A percentile compares a stretch with the other conserved stretches of the same genome.
These are phyloP conservation scores for Glebionis coronaria DNA, from an alignment of 129 eudicot species.

Conservation along the genomic window DNA sequence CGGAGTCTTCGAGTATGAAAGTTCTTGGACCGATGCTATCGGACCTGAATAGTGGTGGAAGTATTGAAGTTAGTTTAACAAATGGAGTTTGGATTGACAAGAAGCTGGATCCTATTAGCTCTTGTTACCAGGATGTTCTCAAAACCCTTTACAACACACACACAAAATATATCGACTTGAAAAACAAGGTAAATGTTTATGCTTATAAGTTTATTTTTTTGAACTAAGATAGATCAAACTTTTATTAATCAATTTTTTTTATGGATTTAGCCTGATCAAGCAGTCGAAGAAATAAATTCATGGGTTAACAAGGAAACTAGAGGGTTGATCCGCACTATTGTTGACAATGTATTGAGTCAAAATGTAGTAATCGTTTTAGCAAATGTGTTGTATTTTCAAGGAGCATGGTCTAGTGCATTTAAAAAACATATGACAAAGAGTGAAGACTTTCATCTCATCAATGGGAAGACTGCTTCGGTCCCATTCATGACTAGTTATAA, in stretches of 20 bases:
- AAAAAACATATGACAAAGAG: too few relatives aligned
- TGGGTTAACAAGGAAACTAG: too few relatives aligned
- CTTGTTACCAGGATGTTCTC: not conserved
- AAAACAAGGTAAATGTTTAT: not conserved
- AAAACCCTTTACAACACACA: not conserved
- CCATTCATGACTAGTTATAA: not conserved
- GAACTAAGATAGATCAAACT: not conserved
- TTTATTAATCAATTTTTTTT: too few relatives aligned
- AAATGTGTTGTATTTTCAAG: not conserved
- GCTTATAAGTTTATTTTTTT: not conserved
- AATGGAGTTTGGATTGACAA: not conserved
- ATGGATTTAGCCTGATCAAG: too few relatives aligned
- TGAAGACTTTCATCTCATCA: slow-evolving; percentile 7
- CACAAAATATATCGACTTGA: not conserved
- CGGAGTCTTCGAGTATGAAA: not conserved
- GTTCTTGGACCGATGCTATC: too few relatives aligned
- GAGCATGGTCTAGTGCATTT: not conserved
- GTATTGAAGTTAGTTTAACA: not conserved
- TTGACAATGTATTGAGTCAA: not conserved
- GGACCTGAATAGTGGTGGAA: not conserved
- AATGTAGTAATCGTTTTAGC: not conserved
- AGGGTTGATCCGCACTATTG: not conserved
- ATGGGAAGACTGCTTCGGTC: not conserved
- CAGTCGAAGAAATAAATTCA: too few relatives aligned
- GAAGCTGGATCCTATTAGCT: not conserved